Evolutionary conservation across 257 asterid species (phyloP).

Genomic region (Gardenia jasminoides): DNA sequence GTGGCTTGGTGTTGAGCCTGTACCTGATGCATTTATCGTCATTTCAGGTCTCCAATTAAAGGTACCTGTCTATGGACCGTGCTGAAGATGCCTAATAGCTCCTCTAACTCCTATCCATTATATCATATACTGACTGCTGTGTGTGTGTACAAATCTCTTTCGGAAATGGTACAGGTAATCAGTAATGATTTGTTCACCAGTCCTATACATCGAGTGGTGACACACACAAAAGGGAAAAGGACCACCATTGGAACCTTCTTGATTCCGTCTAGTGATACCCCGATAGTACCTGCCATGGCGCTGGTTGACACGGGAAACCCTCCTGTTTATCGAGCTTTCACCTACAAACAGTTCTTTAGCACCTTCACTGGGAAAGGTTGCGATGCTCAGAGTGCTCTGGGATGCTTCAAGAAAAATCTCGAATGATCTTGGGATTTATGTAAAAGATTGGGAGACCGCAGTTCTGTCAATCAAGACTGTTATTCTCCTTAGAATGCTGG

Average conservation of each 20-base stretch:
- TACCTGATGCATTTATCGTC: constrained; percentile 42
- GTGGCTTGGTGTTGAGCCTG: constrained; percentile 57
- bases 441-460: neutral
- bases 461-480: neutral
- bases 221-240: constrained; percentile 38
- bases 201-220: constrained; percentile 56
- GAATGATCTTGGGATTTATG: neutral
- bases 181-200: constrained; percentile 51
- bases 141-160: neutral
- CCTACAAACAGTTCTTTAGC: constrained; percentile 45
- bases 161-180: constrained; percentile 33
- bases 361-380: constrained; percentile 19
- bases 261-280: constrained; percentile 42
- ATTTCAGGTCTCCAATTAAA: constrained; percentile 27
- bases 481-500: too few species aligned
- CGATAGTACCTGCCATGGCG: constrained; percentile 40
- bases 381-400: constrained; percentile 29
- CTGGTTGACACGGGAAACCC: constrained; percentile 13
- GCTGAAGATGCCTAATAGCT: neutral
- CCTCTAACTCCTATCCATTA: neutral
- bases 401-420: constrained; percentile 26
- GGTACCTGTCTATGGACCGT: neutral
- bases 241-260: constrained; percentile 50
- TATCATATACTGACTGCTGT: neutral
- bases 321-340: constrained; percentile 37